phyloP scores from a whole-genome alignment of 2,329 filamentous ascomycete species.

The Trichophyton equinum region DNA sequence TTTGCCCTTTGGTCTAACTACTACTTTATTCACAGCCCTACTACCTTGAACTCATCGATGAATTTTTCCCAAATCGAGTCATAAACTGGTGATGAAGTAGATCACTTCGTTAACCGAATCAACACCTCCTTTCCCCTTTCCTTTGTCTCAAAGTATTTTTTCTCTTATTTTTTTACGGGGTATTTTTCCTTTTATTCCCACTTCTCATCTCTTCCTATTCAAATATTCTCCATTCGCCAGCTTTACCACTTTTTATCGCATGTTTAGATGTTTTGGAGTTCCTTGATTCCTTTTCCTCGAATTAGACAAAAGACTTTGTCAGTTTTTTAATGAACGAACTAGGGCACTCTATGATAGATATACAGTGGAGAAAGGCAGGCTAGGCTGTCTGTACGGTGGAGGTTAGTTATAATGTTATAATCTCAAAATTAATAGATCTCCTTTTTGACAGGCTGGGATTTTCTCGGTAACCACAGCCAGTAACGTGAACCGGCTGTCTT shows the following conservation, averaged over 20 bases:
- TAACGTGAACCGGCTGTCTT: neutral
- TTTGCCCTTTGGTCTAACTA: neutral
- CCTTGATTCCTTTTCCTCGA: neutral
- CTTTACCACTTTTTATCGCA: neutral
- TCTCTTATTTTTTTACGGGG: neutral
- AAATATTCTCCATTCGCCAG: neutral
- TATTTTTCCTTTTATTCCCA: neutral
- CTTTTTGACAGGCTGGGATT: neutral
- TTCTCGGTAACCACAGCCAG: neutral
- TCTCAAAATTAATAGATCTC: neutral
- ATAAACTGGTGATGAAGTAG: conserved; percentile 46
- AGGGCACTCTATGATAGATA: neutral
- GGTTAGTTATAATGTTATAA: neutral
- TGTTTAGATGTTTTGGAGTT: neutral
- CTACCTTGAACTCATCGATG: conserved; percentile 56
- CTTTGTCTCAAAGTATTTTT: neutral
- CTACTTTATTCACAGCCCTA: conserved; percentile 40
- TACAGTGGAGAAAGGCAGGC: neutral
- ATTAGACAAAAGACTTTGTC: neutral
- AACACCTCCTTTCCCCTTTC: neutral
- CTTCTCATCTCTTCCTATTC: no score
- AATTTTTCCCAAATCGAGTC: conserved; percentile 52
- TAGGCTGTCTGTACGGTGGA: neutral
- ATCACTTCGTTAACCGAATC: neutral
- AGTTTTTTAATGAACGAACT: neutral